Percentiles rank a stretch among this genome's conserved stretches.
Evolutionary conservation across 345 rosid genomes (phyloP).

Genomic region (Litchi chinensis): DNA sequence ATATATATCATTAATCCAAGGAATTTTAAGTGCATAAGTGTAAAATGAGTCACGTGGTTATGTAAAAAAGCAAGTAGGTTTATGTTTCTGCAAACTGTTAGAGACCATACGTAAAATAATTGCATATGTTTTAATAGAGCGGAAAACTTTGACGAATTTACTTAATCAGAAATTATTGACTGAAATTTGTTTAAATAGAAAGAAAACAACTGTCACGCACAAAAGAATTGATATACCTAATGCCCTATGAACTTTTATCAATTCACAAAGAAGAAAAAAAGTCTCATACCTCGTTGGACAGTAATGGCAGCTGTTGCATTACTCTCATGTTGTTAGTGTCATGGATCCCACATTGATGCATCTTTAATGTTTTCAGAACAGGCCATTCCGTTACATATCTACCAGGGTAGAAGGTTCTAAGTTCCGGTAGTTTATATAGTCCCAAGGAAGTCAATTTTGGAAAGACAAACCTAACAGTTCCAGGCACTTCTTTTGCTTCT

Average conservation of each 20-base stretch:
- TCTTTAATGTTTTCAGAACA: background rate
- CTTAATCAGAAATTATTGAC: too few species aligned
- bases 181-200: too few species aligned
- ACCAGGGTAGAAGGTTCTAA: conserved; percentile 26
- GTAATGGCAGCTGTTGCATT: background rate
- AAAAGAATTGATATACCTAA: too few species aligned
- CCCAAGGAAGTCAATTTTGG: background rate
- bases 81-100: too few species aligned
- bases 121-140: too few species aligned
- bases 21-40: too few species aligned
- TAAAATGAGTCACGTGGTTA: too few species aligned
- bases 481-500: background rate
- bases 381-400: conserved; percentile 24
- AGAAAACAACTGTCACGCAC: too few species aligned
- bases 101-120: background rate
- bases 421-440: conserved; percentile 3
- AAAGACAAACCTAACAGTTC: conserved; percentile 13
- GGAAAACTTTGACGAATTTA: too few species aligned
- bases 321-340: background rate
- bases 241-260: background rate
- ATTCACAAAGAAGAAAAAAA: background rate
- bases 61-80: background rate
- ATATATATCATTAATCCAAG: too few species aligned
- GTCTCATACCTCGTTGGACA: conserved; percentile 4
- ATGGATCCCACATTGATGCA: background rate